These are phyloP conservation scores for Melampsora americana DNA, from an alignment of 1,284 basidiomycete genomes.

Conservation along the genomic window DNA sequence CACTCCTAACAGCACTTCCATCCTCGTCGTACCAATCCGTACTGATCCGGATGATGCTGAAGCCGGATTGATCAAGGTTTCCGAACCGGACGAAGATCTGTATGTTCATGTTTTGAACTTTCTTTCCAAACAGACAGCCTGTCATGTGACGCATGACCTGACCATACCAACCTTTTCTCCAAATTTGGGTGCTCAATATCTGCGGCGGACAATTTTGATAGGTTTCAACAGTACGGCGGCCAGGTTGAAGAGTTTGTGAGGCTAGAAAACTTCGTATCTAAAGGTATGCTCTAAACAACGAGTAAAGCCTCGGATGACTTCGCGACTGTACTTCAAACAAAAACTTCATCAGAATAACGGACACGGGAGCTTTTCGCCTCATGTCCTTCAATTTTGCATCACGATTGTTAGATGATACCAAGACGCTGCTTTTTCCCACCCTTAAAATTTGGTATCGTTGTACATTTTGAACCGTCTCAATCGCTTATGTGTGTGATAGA, in stretches of 20 bases:
- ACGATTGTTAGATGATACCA: too few relatives aligned
- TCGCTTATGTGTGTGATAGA: too few relatives aligned
- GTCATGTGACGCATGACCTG: not conserved
- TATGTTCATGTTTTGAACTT: not conserved
- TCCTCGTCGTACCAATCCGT: slow-evolving; percentile 6
- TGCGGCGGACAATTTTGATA: not conserved
- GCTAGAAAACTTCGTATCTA: slow-evolving; percentile 24
- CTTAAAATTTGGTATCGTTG: too few relatives aligned
- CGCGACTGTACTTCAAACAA: too few relatives aligned
- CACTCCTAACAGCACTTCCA: slow-evolving; percentile 13
- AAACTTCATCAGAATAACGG: too few relatives aligned
- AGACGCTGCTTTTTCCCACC: too few relatives aligned
- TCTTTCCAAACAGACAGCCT: too few relatives aligned
- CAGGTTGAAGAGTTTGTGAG: slow-evolving; percentile 32
- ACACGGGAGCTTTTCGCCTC: too few relatives aligned
- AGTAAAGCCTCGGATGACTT: too few relatives aligned
- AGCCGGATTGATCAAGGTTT: slow-evolving; percentile 19
- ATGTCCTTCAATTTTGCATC: too few relatives aligned
- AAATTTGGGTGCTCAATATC: not conserved
- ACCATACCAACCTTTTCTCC: not conserved
- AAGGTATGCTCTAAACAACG: slow-evolving; percentile 19
- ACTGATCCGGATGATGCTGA: slow-evolving; percentile 23
- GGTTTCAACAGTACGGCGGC: slow-evolving; percentile 40
- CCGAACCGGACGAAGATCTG: slow-evolving; percentile 39
- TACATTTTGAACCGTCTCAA: too few relatives aligned